phyloP scores from a whole-genome alignment of 768 basidiomycete species.

The Podaxis sp. region DNA sequence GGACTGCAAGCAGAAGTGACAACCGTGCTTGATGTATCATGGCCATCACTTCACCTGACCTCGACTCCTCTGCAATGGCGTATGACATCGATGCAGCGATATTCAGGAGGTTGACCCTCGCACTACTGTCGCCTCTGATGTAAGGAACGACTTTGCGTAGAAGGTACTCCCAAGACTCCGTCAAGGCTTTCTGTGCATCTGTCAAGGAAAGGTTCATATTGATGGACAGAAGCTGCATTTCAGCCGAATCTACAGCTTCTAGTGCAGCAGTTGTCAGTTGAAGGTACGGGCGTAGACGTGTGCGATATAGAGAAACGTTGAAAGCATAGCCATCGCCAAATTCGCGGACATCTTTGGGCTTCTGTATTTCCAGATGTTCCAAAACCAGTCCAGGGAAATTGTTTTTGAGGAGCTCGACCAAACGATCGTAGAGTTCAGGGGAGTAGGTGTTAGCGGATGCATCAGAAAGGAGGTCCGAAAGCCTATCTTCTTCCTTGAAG shows the following conservation, averaged over 20 bases:
- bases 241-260: conserved; percentile 43
- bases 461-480: conserved; percentile 66
- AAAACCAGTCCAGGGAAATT: conserved; percentile 62
- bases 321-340: conserved; percentile 83
- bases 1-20: conserved; percentile 67
- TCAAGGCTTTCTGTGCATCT: conserved; percentile 72
- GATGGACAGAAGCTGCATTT: conserved; percentile 65
- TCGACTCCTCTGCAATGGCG: conserved; percentile 63
- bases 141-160: conserved; percentile 64
- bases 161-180: conserved; percentile 77
- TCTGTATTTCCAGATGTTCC: conserved; percentile 61
- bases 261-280: conserved; percentile 1
- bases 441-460: conserved; percentile 72
- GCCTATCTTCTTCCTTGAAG: conserved; percentile 62
- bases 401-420: conserved; percentile 47
- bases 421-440: conserved; percentile 66
- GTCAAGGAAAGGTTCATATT: conserved; percentile 88
- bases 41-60: conserved; percentile 83
- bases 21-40: conserved; percentile 77
- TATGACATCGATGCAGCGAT: conserved; percentile 66
- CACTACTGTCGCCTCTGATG: conserved; percentile 56
- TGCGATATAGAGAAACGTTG: conserved; percentile 55
- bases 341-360: conserved; percentile 65
- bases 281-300: conserved; percentile 57
- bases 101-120: conserved; percentile 54